These are phyloP conservation scores for Fraxinus baroniana DNA, from an alignment of 305 asterid genomes.

Conservation along the genomic window DNA sequence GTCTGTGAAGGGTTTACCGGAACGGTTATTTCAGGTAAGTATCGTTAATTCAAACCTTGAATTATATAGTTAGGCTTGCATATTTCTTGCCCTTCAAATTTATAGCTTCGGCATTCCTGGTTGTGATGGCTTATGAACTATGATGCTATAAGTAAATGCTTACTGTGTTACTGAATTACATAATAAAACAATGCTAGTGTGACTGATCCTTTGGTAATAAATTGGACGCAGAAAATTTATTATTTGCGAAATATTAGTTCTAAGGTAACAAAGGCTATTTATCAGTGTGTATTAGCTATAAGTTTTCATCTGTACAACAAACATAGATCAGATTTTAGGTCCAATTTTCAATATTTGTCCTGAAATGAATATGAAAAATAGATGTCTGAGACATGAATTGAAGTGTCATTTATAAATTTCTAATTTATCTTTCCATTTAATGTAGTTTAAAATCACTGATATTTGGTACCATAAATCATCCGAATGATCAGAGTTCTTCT, in stretches of 20 bases:
- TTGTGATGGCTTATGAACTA: neutral
- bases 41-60: neutral
- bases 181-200: neutral
- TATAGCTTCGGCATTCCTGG: neutral
- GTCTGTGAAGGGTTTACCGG: slow-evolving; percentile 82
- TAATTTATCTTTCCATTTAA: neutral
- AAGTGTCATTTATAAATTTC: neutral
- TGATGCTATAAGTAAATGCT: neutral
- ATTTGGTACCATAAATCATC: neutral
- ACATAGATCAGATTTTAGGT: neutral
- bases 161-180: neutral
- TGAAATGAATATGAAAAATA: neutral
- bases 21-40: slow-evolving; percentile 67
- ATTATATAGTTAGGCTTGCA: neutral
- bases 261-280: neutral
- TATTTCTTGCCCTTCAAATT: neutral
- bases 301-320: neutral
- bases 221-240: neutral
- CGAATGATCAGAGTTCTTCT: neutral
- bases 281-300: neutral
- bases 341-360: neutral
- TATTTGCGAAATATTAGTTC: neutral
- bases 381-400: neutral
- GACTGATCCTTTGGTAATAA: neutral
- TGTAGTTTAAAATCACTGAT: neutral